These are phyloP conservation scores for Sedum album DNA, from an alignment of 164 flowering plant species.

Conservation along the genomic window DNA sequence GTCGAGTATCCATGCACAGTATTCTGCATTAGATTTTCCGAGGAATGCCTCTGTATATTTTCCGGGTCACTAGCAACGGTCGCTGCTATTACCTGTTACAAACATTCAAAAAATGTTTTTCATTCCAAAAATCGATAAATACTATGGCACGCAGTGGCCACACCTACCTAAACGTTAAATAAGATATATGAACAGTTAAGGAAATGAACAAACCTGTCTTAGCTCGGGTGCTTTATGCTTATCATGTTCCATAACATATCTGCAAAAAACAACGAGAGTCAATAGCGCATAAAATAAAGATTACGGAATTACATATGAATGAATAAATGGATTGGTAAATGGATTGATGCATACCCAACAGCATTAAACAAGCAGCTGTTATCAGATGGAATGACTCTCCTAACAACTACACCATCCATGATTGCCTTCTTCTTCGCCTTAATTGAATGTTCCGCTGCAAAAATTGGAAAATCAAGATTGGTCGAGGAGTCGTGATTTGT, in stretches of 20 bases:
- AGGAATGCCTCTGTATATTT: conserved; percentile 85
- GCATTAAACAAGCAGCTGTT: conserved; percentile 98
- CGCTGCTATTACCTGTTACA: conserved; percentile 83
- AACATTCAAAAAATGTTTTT: not conserved
- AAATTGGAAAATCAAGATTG: no score
- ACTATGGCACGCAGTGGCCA: no score
- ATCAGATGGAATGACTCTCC: conserved; percentile 95
- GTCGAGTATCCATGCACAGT: conserved; percentile 86
- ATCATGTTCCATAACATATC: conserved; percentile 92
- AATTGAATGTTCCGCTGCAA: not conserved
- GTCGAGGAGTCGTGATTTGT: not conserved
- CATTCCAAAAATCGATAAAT: not conserved
- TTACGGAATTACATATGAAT: not conserved
- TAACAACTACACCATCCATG: conserved; percentile 77
- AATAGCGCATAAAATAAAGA: not conserved
- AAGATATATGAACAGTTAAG: no score
- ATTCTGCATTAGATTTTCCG: conserved; percentile 78
- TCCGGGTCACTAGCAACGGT: conserved; percentile 71
- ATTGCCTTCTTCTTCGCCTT: not conserved
- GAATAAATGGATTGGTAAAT: not conserved
- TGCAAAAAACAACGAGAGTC: conserved; percentile 23
- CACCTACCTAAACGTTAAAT: no score
- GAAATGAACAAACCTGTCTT: conserved; percentile 56
- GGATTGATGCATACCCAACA: conserved; percentile 88
- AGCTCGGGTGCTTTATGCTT: conserved; percentile 69